Evolutionary conservation across 495 filamentous ascomycete genomes (phyloP).

Genomic region (Penicillium subrubescens): DNA sequence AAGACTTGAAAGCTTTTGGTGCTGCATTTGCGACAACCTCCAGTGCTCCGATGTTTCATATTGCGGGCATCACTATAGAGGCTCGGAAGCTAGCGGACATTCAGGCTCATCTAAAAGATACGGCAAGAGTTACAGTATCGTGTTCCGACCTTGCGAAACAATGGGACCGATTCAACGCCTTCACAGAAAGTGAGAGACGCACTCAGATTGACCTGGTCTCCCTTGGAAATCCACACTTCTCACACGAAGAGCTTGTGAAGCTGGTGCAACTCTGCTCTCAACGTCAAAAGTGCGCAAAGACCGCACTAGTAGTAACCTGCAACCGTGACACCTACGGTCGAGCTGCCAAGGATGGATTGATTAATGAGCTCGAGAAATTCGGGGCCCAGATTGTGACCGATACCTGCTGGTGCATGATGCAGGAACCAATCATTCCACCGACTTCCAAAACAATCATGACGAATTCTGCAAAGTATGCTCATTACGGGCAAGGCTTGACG

Average conservation of each 20-base stretch:
- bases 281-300: constrained; percentile 11
- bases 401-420: constrained; percentile 38
- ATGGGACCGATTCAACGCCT: not conserved
- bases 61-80: constrained; percentile 23
- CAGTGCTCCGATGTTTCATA: constrained; percentile 38
- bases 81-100: not conserved
- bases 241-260: constrained; percentile 23
- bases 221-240: constrained; percentile 39
- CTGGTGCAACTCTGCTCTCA: constrained; percentile 16
- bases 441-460: constrained; percentile 24
- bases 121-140: not conserved
- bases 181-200: not conserved
- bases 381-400: constrained; percentile 33
- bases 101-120: not conserved
- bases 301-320: constrained; percentile 25
- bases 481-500: constrained; percentile 28
- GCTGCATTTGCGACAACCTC: constrained; percentile 37
- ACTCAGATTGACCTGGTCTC: constrained; percentile 30
- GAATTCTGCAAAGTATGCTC: constrained; percentile 35
- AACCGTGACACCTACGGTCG: constrained; percentile 19
- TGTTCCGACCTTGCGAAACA: not conserved
- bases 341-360: constrained; percentile 17
- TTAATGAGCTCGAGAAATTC: constrained; percentile 20
- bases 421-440: constrained; percentile 25
- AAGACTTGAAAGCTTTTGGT: constrained; percentile 36